Evolutionary conservation across 257 asterid genomes (phyloP).

Genomic region (Eucommia ulmoides): DNA sequence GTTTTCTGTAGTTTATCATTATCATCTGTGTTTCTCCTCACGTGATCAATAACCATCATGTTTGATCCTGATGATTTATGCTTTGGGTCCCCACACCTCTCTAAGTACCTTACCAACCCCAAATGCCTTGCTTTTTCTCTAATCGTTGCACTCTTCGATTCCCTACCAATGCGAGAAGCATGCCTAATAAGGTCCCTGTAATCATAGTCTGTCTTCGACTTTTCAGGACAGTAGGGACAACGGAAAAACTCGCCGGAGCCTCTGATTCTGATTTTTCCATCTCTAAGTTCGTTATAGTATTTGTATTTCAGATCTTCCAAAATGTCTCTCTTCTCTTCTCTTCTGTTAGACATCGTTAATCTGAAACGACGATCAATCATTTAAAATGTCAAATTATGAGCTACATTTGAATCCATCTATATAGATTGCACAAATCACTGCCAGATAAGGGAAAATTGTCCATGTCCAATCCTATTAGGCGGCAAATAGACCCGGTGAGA

Average conservation of each 20-base stretch:
- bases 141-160: conserved; percentile 51
- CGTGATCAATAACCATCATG: conserved; percentile 20
- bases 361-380: conserved; percentile 7
- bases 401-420: too few relatives aligned
- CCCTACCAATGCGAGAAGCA: conserved; percentile 50
- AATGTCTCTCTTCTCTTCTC: conserved; percentile 25
- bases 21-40: conserved; percentile 1
- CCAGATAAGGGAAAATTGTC: too few relatives aligned
- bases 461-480: too few relatives aligned
- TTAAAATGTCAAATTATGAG: too few relatives aligned
- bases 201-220: conserved; percentile 33
- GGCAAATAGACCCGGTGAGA: too few relatives aligned
- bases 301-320: conserved; percentile 35
- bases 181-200: conserved; percentile 48
- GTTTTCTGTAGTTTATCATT: not conserved
- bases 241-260: conserved; percentile 32
- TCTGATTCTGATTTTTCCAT: conserved; percentile 28
- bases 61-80: conserved; percentile 12
- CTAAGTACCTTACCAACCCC: conserved; percentile 58
- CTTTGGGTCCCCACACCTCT: conserved; percentile 24
- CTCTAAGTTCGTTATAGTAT: conserved; percentile 46
- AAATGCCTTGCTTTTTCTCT: conserved; percentile 55
- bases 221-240: conserved; percentile 58
- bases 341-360: conserved; percentile 41
- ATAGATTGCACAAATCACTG: too few relatives aligned